phyloP scores from a whole-genome alignment of 164 flowering plant species.

The Vitis labrusca region DNA sequence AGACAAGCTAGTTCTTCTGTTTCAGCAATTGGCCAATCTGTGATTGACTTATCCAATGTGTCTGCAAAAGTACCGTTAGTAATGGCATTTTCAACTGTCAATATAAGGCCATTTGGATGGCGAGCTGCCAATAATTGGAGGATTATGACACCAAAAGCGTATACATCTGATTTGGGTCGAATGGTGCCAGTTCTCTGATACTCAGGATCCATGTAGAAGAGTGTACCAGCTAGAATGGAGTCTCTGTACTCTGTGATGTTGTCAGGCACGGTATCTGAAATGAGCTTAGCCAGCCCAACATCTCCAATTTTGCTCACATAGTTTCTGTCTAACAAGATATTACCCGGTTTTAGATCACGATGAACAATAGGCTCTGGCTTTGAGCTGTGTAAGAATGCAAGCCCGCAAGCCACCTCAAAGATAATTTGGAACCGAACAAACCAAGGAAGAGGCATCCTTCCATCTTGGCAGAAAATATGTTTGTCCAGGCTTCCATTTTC shows the following conservation, averaged over 20 bases:
- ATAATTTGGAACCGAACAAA: slow-evolving; percentile 56
- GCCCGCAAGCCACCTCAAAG: slow-evolving; percentile 80
- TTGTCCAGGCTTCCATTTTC: slow-evolving; percentile 87
- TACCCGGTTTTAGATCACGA: slow-evolving; percentile 84
- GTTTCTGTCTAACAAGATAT: slow-evolving; percentile 66
- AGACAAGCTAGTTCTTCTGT: slow-evolving; percentile 56
- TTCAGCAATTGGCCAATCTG: slow-evolving; percentile 78
- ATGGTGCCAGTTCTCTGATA: slow-evolving; percentile 86
- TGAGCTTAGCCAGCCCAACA: slow-evolving; percentile 76
- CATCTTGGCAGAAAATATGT: slow-evolving; percentile 33
- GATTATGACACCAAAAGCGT: slow-evolving; percentile 69
- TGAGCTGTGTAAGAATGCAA: slow-evolving; percentile 73
- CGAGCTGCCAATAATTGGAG: slow-evolving; percentile 70
- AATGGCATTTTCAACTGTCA: slow-evolving; percentile 52
- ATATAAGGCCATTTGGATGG: slow-evolving; percentile 53
- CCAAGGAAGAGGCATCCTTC: slow-evolving; percentile 74
- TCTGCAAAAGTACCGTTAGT: slow-evolving; percentile 35
- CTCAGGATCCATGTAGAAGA: slow-evolving; percentile 89
- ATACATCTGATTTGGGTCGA: slow-evolving; percentile 83
- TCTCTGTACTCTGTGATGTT: slow-evolving; percentile 63
- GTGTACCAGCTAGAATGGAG: slow-evolving; percentile 70
- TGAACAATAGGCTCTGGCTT: slow-evolving; percentile 81
- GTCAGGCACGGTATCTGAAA: slow-evolving; percentile 68
- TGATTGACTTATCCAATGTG: slow-evolving; percentile 58
- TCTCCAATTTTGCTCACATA: slow-evolving; percentile 80